A percentile compares a stretch with the other conserved stretches of the same genome.
phyloP scores from a whole-genome alignment of 352 stramenopile species.

The Phytophthora pistaciae region DNA sequence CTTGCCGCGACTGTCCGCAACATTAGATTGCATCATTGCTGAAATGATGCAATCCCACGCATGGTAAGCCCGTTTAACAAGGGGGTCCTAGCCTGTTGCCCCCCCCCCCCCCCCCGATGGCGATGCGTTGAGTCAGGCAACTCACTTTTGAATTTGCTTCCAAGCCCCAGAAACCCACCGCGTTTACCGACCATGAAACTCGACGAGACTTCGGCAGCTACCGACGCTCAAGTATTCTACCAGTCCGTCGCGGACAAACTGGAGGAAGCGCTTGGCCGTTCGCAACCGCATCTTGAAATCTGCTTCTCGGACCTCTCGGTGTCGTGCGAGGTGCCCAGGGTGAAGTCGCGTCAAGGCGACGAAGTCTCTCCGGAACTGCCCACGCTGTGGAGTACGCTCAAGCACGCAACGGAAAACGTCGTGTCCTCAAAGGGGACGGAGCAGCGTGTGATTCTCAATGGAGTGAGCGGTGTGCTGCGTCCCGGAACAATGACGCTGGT shows the following conservation, averaged over 20 bases:
- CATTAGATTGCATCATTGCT: slow-evolving; percentile 16
- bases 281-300: slow-evolving; percentile 40
- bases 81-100: no score
- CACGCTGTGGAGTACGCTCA: slow-evolving; percentile 16
- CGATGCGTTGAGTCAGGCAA: no score
- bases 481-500: slow-evolving; percentile 24
- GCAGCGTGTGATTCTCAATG: slow-evolving; percentile 26
- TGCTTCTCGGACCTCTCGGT: slow-evolving; percentile 28
- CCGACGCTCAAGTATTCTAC: no score
- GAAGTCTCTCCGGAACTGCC: slow-evolving; percentile 6
- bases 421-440: slow-evolving; percentile 9
- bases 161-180: not conserved
- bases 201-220: no score
- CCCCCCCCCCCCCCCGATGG: no score
- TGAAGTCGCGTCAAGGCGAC: not conserved
- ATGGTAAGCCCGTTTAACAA: no score
- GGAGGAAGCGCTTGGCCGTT: slow-evolving; percentile 9
- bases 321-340: slow-evolving; percentile 8
- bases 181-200: no score
- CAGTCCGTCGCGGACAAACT: no score
- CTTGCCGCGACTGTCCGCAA: not conserved
- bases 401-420: not conserved
- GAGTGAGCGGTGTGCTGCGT: slow-evolving; percentile 21
- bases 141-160: slow-evolving; percentile 12
- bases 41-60: slow-evolving; percentile 7